phyloP scores from a whole-genome alignment of 1,284 basidiomycete species.

The Rhodotorula sp. region DNA sequence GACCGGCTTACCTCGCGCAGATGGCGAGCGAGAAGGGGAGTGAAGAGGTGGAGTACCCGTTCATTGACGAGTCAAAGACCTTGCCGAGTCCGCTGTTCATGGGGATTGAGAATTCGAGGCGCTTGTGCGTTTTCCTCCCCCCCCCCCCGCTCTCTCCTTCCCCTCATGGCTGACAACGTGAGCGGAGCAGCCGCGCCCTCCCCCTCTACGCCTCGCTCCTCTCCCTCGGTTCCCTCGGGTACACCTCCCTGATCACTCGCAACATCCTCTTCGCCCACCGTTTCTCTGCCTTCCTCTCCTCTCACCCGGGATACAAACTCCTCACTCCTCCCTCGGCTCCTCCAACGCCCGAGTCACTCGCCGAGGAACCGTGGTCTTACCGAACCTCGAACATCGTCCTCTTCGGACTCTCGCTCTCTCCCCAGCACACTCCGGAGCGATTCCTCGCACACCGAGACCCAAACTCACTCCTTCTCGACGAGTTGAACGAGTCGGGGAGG shows the following conservation, averaged over 20 bases:
- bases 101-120: constrained; percentile 55
- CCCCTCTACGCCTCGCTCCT: constrained; percentile 55
- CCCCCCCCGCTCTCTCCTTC: not conserved
- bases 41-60: constrained; percentile 14
- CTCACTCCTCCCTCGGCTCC: constrained; percentile 12
- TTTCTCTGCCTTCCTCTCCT: constrained; percentile 37
- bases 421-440: constrained; percentile 41
- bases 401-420: constrained; percentile 48
- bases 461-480: constrained; percentile 50
- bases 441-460: constrained; percentile 19
- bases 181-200: constrained; percentile 50
- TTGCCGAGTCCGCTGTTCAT: constrained; percentile 52
- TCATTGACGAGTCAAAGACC: constrained; percentile 20
- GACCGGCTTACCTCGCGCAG: constrained; percentile 52
- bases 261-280: constrained; percentile 53
- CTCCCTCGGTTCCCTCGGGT: constrained; percentile 53
- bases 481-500: constrained; percentile 40
- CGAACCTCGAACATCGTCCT: constrained; percentile 54
- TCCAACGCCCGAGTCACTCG: not conserved
- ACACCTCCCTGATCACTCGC: constrained; percentile 50
- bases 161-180: not conserved
- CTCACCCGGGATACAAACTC: constrained; percentile 16
- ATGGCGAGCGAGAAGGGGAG: not conserved
- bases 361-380: constrained; percentile 1
- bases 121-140: constrained; percentile 46